phyloP scores from a whole-genome alignment of 1,284 basidiomycete genomes.

The Apiotrichum siamense region DNA sequence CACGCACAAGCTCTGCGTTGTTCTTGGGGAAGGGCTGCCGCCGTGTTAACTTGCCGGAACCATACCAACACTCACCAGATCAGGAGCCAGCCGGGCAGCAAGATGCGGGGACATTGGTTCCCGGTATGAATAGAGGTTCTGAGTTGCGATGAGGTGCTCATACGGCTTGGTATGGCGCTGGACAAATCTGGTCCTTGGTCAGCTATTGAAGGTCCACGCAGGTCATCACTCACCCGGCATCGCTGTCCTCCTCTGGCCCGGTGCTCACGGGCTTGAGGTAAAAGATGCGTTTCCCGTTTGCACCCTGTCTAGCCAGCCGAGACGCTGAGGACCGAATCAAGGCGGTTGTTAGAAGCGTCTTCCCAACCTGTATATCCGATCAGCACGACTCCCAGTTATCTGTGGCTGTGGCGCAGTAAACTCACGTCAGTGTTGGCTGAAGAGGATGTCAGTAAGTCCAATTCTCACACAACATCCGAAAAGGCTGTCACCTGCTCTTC shows the following conservation, averaged over 20 bases:
- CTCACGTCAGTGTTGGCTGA: slow-evolving; percentile 64
- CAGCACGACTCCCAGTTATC: too few relatives aligned
- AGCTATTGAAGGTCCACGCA: too few relatives aligned
- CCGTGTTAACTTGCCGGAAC: slow-evolving; percentile 4
- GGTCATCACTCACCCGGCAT: slow-evolving; percentile 60
- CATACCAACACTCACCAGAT: slow-evolving; percentile 41
- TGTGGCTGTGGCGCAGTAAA: too few relatives aligned
- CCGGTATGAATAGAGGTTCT: slow-evolving; percentile 75
- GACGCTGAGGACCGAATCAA: slow-evolving; percentile 66
- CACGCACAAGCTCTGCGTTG: slow-evolving; percentile 62
- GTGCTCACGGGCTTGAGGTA: slow-evolving; percentile 92
- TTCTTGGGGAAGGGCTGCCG: slow-evolving; percentile 36
- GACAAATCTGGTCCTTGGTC: slow-evolving; percentile 57
- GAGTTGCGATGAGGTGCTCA: slow-evolving; percentile 53
- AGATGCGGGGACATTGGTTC: slow-evolving; percentile 92
- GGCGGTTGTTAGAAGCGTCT: slow-evolving; percentile 80
- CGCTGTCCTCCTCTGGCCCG: slow-evolving; percentile 69
- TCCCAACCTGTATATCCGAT: slow-evolving; percentile 60
- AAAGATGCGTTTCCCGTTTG: slow-evolving; percentile 52
- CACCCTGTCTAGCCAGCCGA: slow-evolving; percentile 33
- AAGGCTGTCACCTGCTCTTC: too few relatives aligned
- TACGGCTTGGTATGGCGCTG: slow-evolving; percentile 54
- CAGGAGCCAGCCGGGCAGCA: slow-evolving; percentile 62
- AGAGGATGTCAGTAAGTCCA: not conserved
- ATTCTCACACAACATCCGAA: not conserved